Evolutionary conservation across 2,329 filamentous ascomycete species (phyloP), one percentile per base, ranked within the genome.

Genomic region (Diaporthe humulicola): DNA sequence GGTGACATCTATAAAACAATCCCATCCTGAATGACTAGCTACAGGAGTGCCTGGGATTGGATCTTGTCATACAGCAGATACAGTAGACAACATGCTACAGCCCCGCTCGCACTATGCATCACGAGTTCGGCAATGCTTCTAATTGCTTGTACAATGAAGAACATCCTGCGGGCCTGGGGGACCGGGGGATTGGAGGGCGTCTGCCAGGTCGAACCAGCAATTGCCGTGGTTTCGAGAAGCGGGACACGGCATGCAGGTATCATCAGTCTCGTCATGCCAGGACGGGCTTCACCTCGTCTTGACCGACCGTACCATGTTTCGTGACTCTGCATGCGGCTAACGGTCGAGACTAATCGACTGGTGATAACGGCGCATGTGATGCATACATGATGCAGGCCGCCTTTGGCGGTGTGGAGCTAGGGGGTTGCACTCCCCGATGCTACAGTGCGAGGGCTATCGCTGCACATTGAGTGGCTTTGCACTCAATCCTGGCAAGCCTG

Each of bases 401-500:
- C 70, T n/a, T n/a, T 70, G 72, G 61, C 74, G 72, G 74, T 76
- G 74, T 76, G 73, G 74, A 75, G 71, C 45, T 36, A 57, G 40
- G 60, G 72, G 60, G 30, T 50, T 52, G 54, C 56, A 66, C 40
- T 30, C 54, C 57, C 60, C 48, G 48, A 52, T 52, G 12, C 48
- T 52, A 52, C 48, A 52, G 48, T 52, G 48, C 48, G 48, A 52
- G 48, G 48, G 8, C 10, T 28, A 52, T 52, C 48, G 48, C 48
- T 52, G n/a, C 48, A 52, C 48, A 25, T 52, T 15, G n/a, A 52
- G 48, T 52, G 48, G 48, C 45, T 50, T n/a, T n/a, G 45, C 45
- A 50, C 45, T n/a, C 33, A 36, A 36, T 36, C 33, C 33, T 36
- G 33, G 33, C n/a, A n/a, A n/a, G n/a, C n/a, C 74, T 70, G 71